Conservation (phyloP, 2,329 filamentous ascomycete genomes). For the Fusarium udum region DNA sequence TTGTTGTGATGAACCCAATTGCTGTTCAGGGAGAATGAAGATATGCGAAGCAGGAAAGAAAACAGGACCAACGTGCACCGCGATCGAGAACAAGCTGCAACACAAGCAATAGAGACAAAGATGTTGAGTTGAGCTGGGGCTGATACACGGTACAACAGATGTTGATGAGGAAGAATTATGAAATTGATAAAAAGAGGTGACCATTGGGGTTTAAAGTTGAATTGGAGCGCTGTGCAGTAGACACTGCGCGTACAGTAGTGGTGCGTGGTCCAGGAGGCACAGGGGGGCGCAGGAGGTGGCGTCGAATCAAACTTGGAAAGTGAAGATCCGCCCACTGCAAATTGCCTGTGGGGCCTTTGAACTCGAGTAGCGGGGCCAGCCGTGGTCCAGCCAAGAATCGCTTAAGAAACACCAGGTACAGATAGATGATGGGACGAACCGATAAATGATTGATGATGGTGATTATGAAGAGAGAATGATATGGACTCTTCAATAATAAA, state of each 20-base stretch:
- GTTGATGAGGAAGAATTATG: conserved; percentile 31
- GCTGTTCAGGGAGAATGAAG: conserved; percentile 6
- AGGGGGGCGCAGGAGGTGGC: conserved; percentile 45
- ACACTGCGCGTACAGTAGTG: conserved; percentile 10
- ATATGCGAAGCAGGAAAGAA: neutral
- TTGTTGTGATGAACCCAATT: neutral
- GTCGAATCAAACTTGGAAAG: conserved; percentile 42
- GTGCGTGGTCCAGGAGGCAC: conserved; percentile 37
- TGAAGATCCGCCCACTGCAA: conserved; percentile 43
- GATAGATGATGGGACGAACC: conserved; percentile 7
- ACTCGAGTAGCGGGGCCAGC: conserved; percentile 32
- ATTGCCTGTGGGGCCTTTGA: conserved; percentile 38
- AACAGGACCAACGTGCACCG: conserved; percentile 17
- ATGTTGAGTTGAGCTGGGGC: conserved; percentile 20
- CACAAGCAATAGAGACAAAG: conserved; percentile 19
- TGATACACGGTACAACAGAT: conserved; percentile 24
- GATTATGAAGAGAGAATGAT: neutral
- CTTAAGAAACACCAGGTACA: conserved; percentile 25
- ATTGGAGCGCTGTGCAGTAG: conserved; percentile 2
- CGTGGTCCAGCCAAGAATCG: conserved; percentile 18
- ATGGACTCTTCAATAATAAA: neutral
- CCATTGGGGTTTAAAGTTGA: conserved; percentile 35
- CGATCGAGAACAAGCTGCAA: conserved; percentile 11
- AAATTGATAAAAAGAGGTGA: conserved; percentile 25
- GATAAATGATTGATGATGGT: conserved; percentile 1